Evolutionary conservation across 2,329 filamentous ascomycete genomes (phyloP).

Genomic region (Pezicula radicicola): DNA sequence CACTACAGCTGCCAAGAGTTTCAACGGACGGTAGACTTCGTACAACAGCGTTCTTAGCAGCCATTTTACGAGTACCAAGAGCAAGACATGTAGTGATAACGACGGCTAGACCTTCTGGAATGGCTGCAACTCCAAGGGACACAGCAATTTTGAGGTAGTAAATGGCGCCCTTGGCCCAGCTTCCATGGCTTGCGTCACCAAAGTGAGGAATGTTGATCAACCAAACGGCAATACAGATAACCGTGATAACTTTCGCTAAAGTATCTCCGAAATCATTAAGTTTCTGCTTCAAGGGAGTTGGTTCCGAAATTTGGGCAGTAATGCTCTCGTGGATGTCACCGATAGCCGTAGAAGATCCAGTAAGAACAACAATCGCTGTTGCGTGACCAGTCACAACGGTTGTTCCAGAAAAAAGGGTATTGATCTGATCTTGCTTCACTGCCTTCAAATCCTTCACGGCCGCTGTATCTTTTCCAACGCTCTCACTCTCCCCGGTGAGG

Average conservation of each 20-base stretch:
- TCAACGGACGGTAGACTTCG: conserved; percentile 95
- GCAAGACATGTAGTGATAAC: conserved; percentile 99
- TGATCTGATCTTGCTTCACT: conserved; percentile 95
- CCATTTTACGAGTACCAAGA: conserved; percentile 97
- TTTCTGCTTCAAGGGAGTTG: conserved; percentile 97
- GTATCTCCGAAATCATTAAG: conserved; percentile 96
- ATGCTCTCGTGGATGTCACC: conserved; percentile 99
- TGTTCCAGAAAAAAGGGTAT: conserved; percentile 98
- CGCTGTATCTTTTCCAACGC: conserved; percentile 78
- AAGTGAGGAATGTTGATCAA: conserved; percentile 98
- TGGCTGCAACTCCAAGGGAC: conserved; percentile 94
- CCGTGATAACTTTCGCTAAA: conserved; percentile 95
- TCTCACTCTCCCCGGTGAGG: conserved; percentile 95
- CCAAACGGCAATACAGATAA: conserved; percentile 96
- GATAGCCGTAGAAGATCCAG: conserved; percentile 87
- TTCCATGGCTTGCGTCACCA: conserved; percentile 88
- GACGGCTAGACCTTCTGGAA: conserved; percentile 94
- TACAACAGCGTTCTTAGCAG: conserved; percentile 95
- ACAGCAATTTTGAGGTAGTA: conserved; percentile 99
- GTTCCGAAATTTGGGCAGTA: conserved; percentile 94
- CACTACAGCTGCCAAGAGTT: conserved; percentile 96
- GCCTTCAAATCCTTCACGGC: conserved; percentile 74
- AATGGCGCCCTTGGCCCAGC: conserved; percentile 94
- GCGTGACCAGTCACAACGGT: conserved; percentile 95
- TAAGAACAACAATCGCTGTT: conserved; percentile 85